A percentile compares a stretch with the other conserved stretches of the same genome.
Evolutionary conservation across 2,329 filamentous ascomycete genomes (phyloP).

Genomic region (Endoconidiophora polonica): DNA sequence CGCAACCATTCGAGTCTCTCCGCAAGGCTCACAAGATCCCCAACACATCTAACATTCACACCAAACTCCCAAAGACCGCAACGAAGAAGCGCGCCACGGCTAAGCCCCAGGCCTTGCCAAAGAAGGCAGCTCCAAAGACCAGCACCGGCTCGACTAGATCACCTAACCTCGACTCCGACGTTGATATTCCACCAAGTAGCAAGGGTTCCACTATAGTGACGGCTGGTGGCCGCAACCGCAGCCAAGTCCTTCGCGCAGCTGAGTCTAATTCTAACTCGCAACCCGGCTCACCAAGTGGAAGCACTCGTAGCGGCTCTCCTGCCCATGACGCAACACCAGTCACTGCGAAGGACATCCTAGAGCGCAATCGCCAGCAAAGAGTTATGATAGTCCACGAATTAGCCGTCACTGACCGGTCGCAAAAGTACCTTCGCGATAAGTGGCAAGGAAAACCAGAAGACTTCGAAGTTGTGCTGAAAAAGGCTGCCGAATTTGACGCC

Average conservation of each 20-base stretch:
- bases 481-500: constrained; percentile 37
- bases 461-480: constrained; percentile 36
- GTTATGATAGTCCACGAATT: constrained; percentile 43
- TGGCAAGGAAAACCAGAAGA: constrained; percentile 38
- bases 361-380: constrained; percentile 36
- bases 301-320: constrained; percentile 36
- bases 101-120: constrained; percentile 19
- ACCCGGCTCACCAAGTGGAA: constrained; percentile 39
- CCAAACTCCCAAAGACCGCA: constrained; percentile 13
- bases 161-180: constrained; percentile 30
- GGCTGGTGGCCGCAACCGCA: background rate
- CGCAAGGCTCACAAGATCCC: constrained; percentile 32
- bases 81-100: constrained; percentile 2
- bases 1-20: constrained; percentile 31
- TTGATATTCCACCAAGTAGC: constrained; percentile 25
- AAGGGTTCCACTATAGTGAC: constrained; percentile 17
- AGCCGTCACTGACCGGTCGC: constrained; percentile 35
- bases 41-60: constrained; percentile 34
- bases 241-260: constrained; percentile 15
- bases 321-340: constrained; percentile 31
- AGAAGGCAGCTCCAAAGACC: constrained; percentile 10
- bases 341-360: constrained; percentile 33
- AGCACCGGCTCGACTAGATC: constrained; percentile 16
- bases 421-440: constrained; percentile 31
- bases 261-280: constrained; percentile 23